These are phyloP conservation scores for Cutaneotrichosporon daszewskae DNA, from an alignment of 1,284 basidiomycete genomes.

Conservation along the genomic window DNA sequence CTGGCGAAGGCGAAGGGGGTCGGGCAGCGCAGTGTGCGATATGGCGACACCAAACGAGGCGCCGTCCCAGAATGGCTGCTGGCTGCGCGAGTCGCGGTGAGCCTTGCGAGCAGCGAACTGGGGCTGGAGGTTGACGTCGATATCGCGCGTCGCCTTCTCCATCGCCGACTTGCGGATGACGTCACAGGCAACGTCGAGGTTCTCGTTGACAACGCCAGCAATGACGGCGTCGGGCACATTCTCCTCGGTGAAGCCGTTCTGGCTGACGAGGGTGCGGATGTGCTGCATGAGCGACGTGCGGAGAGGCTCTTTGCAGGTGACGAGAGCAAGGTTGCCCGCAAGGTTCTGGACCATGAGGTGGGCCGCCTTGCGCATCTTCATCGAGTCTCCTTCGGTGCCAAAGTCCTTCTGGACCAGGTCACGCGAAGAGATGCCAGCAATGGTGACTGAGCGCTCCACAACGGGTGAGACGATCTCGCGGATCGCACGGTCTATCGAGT, in stretches of 20 bases:
- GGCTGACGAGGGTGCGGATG: constrained; percentile 68
- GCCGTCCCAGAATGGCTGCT: constrained; percentile 81
- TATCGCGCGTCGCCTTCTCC: constrained; percentile 91
- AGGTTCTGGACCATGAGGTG: constrained; percentile 97
- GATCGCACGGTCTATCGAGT: constrained; percentile 90
- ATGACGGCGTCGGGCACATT: constrained; percentile 56
- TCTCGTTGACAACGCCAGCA: constrained; percentile 79
- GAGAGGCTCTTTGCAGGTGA: constrained; percentile 97
- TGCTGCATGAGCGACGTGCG: constrained; percentile 89
- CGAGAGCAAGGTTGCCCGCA: constrained; percentile 90
- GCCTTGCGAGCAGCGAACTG: constrained; percentile 81
- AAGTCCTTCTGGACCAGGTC: constrained; percentile 97
- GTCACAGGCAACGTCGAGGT: constrained; percentile 87
- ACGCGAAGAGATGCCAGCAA: constrained; percentile 94
- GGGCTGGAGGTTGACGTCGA: constrained; percentile 79
- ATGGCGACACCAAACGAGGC: constrained; percentile 60
- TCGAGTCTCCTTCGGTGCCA: constrained; percentile 86
- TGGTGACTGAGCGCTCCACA: constrained; percentile 97
- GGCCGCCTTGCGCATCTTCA: constrained; percentile 83
- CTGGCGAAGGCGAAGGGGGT: constrained; percentile 78
- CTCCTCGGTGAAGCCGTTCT: constrained; percentile 80
- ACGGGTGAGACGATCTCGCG: constrained; percentile 98
- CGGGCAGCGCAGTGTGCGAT: constrained; percentile 76
- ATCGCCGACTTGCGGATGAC: constrained; percentile 97
- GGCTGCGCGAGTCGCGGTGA: constrained; percentile 61